Evolutionary conservation across 148 eudicot species (phyloP), one percentile per base, ranked within the genome.

Genomic region (Chenopodium quinoa): DNA sequence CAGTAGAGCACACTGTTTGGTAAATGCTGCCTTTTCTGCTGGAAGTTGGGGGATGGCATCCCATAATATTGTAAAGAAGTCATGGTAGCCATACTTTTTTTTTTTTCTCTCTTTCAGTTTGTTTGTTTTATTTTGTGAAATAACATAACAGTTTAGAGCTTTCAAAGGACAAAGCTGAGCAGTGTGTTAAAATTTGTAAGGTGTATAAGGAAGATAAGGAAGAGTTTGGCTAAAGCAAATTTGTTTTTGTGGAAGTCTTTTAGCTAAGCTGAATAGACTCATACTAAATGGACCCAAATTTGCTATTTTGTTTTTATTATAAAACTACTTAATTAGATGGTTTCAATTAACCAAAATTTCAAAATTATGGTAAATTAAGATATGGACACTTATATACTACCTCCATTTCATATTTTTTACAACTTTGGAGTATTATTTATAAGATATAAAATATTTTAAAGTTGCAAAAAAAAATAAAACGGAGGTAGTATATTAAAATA

Each of bases 161-260:
- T 31, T 32, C 23, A 67, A 31, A 14, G 20, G 9, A 9, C 78
- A 56, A 75, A 44, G 56, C 37, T 77, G 80, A 77, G 37, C 46
- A 34, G 17, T 81, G 52, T 40, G 44, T 48, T 20, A 20, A 60
- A 31, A 25, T 60, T 76, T 80, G 83, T 80, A 77, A 63, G 83
- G 86, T 63, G 65, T 54, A 65, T 68, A 80, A 67, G 73, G 20
- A 65, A 80, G 83, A 80, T 84, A 80, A 81, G 86, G 86, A 50
- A 72, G 52, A 75, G 46, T 48, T 40, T 68, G 82, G 80, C 75
- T 47, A 73, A 73, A 37, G 60, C 64, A 25, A 67, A 22, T 27
- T 11, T 79, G 50, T 9, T 68, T 27, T 68, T 79, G 75, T 79
- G 73, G 63, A 23, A n/a, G 27, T 40, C 62, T 46, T 78, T 68